Conservation (phyloP, 257 asterid genomes). For the Asclepias syriaca region DNA sequence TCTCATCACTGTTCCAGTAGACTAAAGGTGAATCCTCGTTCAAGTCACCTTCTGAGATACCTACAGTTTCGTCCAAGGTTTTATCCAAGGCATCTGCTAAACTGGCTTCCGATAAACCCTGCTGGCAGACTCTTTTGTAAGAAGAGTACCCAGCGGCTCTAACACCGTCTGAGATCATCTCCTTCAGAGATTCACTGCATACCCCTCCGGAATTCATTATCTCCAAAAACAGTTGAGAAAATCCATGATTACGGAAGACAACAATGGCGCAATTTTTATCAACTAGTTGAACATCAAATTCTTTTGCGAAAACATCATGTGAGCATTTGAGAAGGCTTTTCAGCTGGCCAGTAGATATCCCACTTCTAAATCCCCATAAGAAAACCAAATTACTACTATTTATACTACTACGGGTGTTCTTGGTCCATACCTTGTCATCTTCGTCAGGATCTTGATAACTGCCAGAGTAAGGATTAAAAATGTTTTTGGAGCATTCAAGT, state of each 20-base stretch:
- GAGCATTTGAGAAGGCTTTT: constrained; percentile 48
- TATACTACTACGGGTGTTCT: constrained; percentile 35
- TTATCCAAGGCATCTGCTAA: constrained; percentile 62
- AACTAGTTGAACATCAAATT: constrained; percentile 63
- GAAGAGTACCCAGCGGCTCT: constrained; percentile 55
- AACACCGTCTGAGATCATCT: constrained; percentile 54
- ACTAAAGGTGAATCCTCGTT: constrained; percentile 38
- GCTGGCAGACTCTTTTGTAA: constrained; percentile 48
- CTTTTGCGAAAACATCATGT: constrained; percentile 45
- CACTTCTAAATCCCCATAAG: constrained; percentile 75
- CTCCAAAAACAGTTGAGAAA: constrained; percentile 44
- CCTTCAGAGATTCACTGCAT: constrained; percentile 28
- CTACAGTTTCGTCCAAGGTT: constrained; percentile 43
- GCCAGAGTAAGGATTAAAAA: constrained; percentile 34
- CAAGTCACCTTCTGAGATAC: constrained; percentile 25
- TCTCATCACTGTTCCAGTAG: constrained; percentile 57
- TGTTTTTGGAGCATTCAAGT: constrained; percentile 37
- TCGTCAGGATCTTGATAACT: constrained; percentile 34
- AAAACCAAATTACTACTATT: constrained; percentile 47
- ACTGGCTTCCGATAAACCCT: constrained; percentile 47
- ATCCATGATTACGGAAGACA: constrained; percentile 53
- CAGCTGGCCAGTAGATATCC: constrained; percentile 53
- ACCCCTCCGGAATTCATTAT: constrained; percentile 46
- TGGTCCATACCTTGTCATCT: constrained; percentile 45
- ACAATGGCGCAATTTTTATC: constrained; percentile 71